Conservation (phyloP, 148 eudicot species). For the Fallopia convolvulus region DNA sequence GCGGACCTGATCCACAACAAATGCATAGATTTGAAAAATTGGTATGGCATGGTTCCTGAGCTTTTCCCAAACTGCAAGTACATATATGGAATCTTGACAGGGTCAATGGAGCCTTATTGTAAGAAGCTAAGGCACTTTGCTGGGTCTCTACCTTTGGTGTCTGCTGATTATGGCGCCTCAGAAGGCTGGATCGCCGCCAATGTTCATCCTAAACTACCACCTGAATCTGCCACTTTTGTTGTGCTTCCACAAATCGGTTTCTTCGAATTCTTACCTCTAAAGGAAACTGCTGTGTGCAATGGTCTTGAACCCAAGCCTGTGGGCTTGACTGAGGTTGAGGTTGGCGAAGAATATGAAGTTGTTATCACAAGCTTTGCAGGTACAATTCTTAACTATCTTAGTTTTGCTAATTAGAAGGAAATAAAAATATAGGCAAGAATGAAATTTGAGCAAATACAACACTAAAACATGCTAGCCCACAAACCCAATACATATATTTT, state of each 20-base stretch:
- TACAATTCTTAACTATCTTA: conserved; percentile 14
- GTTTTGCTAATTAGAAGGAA: no score
- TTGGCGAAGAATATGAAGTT: conserved; percentile 92
- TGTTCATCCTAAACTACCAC: conserved; percentile 72
- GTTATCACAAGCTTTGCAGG: conserved; percentile 84
- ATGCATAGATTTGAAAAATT: conserved; percentile 51
- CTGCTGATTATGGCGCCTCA: conserved; percentile 87
- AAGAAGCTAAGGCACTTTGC: conserved; percentile 77
- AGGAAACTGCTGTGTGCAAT: conserved; percentile 16
- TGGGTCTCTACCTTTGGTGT: conserved; percentile 59
- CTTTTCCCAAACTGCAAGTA: conserved; percentile 86
- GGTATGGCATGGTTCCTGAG: conserved; percentile 75
- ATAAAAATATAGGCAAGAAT: neutral
- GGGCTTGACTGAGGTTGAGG: conserved; percentile 66
- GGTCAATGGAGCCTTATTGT: conserved; percentile 93
- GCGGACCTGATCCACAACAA: conserved; percentile 42
- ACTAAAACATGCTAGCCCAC: no score
- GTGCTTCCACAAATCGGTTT: conserved; percentile 82
- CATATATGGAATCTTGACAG: conserved; percentile 84
- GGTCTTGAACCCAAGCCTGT: conserved; percentile 50
- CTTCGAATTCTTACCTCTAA: conserved; percentile 83
- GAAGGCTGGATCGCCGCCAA: conserved; percentile 97
- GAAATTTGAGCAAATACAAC: no score
- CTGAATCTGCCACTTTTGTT: conserved; percentile 68
- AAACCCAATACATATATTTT: no score